Conservation (phyloP, 352 stramenopile genomes). For the Phytophthora sansomeana region DNA sequence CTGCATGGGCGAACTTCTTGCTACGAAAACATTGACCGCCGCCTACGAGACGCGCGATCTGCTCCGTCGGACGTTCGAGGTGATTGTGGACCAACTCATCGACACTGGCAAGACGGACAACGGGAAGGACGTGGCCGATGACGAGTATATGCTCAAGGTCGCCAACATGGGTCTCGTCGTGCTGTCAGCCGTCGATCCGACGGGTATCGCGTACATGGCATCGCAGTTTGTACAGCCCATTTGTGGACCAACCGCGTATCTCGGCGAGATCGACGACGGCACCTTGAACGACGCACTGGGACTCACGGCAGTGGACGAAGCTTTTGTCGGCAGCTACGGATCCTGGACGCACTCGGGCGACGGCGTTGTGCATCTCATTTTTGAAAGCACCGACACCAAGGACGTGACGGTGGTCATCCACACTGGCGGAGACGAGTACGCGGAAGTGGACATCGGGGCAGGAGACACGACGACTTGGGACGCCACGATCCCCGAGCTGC, state of each 20-base stretch:
- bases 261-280: slow-evolving; percentile 56
- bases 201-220: slow-evolving; percentile 52
- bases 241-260: slow-evolving; percentile 49
- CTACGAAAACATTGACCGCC: slow-evolving; percentile 11
- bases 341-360: slow-evolving; percentile 36
- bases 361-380: slow-evolving; percentile 37
- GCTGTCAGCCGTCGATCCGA: slow-evolving; percentile 47
- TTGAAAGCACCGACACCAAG: slow-evolving; percentile 28
- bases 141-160: slow-evolving; percentile 45
- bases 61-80: slow-evolving; percentile 37
- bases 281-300: slow-evolving; percentile 44
- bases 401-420: slow-evolving; percentile 28
- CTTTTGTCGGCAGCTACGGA: slow-evolving; percentile 46
- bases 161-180: slow-evolving; percentile 39
- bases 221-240: slow-evolving; percentile 62
- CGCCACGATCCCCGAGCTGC: slow-evolving; percentile 33
- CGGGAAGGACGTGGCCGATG: slow-evolving; percentile 27
- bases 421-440: slow-evolving; percentile 31
- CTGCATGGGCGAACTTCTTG: slow-evolving; percentile 33
- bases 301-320: slow-evolving; percentile 35
- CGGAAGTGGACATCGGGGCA: slow-evolving; percentile 28
- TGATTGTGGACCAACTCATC: slow-evolving; percentile 40
- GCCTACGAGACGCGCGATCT: slow-evolving; percentile 37
- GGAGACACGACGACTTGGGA: slow-evolving; percentile 37
- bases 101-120: slow-evolving; percentile 36